Percentiles rank a stretch among this genome's conserved stretches.
Evolutionary conservation across 345 rosid species (phyloP).

Genomic region (Lepidium africanum): DNA sequence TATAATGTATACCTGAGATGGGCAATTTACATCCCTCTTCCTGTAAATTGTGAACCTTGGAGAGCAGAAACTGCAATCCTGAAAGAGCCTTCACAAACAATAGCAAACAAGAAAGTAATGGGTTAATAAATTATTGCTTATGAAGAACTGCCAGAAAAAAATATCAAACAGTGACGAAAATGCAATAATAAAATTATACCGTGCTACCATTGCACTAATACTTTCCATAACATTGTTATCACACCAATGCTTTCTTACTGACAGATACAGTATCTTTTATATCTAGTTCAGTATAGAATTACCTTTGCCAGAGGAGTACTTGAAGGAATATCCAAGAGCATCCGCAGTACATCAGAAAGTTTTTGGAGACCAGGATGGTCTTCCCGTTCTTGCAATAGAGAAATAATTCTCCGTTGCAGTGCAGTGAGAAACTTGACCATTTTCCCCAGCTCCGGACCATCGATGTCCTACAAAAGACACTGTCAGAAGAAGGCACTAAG

Average conservation of each 20-base stretch:
- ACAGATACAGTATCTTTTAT: background rate
- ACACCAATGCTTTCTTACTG: background rate
- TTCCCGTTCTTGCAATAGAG: conserved; percentile 61
- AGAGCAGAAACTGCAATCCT: conserved; percentile 75
- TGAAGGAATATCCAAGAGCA: conserved; percentile 72
- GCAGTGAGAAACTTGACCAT: conserved; percentile 61
- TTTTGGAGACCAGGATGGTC: conserved; percentile 77
- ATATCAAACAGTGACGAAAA: background rate
- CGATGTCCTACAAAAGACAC: conserved; percentile 48
- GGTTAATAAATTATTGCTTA: background rate
- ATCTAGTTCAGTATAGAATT: conserved; percentile 2
- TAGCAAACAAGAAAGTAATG: conserved; percentile 14
- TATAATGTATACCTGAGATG: conserved; percentile 46
- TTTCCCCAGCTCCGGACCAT: conserved; percentile 55
- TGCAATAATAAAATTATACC: background rate
- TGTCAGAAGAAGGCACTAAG: conserved; percentile 3
- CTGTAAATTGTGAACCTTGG: conserved; percentile 42
- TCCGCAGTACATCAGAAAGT: conserved; percentile 53
- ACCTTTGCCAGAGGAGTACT: conserved; percentile 87
- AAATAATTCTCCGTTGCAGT: conserved; percentile 38
- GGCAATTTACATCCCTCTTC: conserved; percentile 68
- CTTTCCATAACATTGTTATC: background rate
- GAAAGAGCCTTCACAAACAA: conserved; percentile 53
- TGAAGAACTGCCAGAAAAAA: background rate
- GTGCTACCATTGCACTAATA: background rate